Percentiles rank a stretch among this genome's conserved stretches.
These are phyloP conservation scores for Phoma herbarum DNA, from an alignment of 2,329 filamentous ascomycete species.

Conservation along the genomic window DNA sequence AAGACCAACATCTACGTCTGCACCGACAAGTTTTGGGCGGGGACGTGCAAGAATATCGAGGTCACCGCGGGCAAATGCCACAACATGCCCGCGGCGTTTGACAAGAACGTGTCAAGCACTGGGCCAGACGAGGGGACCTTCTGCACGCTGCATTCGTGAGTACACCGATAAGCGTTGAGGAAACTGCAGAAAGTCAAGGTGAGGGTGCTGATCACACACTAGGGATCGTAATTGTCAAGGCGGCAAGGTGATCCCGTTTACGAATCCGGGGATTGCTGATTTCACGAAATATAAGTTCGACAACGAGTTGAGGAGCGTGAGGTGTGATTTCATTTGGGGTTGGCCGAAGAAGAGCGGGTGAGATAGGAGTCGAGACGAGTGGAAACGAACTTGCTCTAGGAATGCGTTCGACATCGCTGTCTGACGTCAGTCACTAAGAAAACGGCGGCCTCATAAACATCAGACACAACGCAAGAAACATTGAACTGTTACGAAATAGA, in stretches of 20 bases:
- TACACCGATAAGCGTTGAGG: neutral
- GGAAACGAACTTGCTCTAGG: neutral
- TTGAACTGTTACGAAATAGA: slow-evolving; percentile 18
- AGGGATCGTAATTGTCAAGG: slow-evolving; percentile 26
- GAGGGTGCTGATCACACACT: neutral
- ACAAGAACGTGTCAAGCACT: slow-evolving; percentile 29
- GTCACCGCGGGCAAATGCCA: slow-evolving; percentile 16
- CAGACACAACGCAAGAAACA: neutral
- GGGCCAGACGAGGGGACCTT: slow-evolving; percentile 36
- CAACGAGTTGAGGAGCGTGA: slow-evolving; percentile 29
- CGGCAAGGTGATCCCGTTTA: slow-evolving; percentile 34
- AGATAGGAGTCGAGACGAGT: neutral
- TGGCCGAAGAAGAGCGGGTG: slow-evolving; percentile 20
- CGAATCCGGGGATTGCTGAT: slow-evolving; percentile 31
- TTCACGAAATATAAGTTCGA: slow-evolving; percentile 30
- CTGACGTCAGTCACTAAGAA: neutral
- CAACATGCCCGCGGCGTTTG: slow-evolving; percentile 21
- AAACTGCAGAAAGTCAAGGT: neutral
- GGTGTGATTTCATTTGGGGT: slow-evolving; percentile 35
- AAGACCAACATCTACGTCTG: slow-evolving; percentile 34
- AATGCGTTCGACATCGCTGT: neutral
- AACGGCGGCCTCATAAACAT: neutral
- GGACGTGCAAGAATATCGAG: slow-evolving; percentile 29
- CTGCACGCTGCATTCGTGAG: slow-evolving; percentile 35
- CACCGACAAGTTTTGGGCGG: slow-evolving; percentile 26